A percentile compares a stretch with the other conserved stretches of the same genome.
Evolutionary conservation across 345 rosid species (phyloP).

Genomic region (Toxicodendron radicans): DNA sequence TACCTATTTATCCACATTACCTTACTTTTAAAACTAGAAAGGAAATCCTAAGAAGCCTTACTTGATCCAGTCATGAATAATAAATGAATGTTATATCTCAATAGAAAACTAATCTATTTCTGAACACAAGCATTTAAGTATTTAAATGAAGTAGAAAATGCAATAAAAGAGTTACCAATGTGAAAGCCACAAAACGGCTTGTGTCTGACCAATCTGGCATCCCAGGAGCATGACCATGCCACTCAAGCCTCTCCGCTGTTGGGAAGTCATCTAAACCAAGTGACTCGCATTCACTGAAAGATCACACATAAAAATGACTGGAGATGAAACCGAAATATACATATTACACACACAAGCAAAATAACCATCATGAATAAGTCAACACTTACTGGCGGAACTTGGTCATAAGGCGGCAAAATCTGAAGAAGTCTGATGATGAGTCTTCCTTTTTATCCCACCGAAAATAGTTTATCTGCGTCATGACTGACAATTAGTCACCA

Average conservation of each 20-base stretch:
- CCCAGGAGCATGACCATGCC: conserved; percentile 86
- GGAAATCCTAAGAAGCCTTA: too few relatives aligned
- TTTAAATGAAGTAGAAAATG: background rate
- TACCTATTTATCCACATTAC: background rate
- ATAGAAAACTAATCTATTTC: background rate
- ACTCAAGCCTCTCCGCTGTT: conserved; percentile 82
- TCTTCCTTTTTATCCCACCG: conserved; percentile 94
- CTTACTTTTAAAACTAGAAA: background rate
- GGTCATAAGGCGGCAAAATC: conserved; percentile 79
- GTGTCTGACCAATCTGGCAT: conserved; percentile 84
- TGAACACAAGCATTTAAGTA: background rate
- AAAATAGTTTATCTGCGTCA: conserved; percentile 74
- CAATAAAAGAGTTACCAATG: conserved; percentile 52
- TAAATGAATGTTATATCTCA: background rate
- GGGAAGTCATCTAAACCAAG: conserved; percentile 86
- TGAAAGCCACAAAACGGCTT: conserved; percentile 92
- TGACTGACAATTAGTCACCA: conserved; percentile 20
- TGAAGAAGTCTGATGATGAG: conserved; percentile 67
- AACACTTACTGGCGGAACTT: conserved; percentile 70
- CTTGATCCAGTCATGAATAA: background rate
- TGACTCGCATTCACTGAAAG: conserved; percentile 82
- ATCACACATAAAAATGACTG: conserved; percentile 13
- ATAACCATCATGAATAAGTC: conserved; percentile 12
- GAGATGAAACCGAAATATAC: background rate
- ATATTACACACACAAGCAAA: background rate